Evolutionary conservation across 345 rosid genomes (phyloP).

Genomic region (Camelina laxa): DNA sequence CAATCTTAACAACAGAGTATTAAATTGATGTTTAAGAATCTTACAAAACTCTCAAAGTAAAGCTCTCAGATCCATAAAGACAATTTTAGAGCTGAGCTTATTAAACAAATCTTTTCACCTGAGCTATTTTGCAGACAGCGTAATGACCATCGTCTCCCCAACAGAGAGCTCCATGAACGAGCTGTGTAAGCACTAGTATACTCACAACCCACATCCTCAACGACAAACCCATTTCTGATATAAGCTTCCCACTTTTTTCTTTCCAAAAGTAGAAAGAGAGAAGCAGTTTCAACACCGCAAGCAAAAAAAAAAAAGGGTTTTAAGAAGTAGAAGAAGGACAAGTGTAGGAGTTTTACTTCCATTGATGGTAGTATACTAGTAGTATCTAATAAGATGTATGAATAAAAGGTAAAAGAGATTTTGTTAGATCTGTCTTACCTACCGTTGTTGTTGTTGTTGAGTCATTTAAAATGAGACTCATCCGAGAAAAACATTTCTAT

Average conservation of each 20-base stretch:
- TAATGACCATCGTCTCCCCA: slow-evolving; percentile 94
- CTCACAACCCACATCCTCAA: slow-evolving; percentile 51
- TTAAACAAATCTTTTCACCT: slow-evolving; percentile 48
- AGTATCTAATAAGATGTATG: no score
- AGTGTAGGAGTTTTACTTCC: slow-evolving; percentile 1
- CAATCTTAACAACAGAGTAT: neutral
- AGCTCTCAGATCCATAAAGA: slow-evolving; percentile 3
- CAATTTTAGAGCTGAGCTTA: neutral
- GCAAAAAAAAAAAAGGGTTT: neutral
- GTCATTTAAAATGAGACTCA: neutral
- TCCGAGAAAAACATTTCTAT: neutral
- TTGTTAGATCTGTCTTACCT: no score
- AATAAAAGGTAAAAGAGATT: no score
- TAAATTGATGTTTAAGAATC: neutral
- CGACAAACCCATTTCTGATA: slow-evolving; percentile 40
- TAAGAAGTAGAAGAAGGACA: neutral
- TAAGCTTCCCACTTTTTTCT: neutral
- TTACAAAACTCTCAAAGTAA: neutral
- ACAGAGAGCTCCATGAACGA: slow-evolving; percentile 57
- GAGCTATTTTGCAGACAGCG: slow-evolving; percentile 80
- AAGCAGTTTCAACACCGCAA: neutral
- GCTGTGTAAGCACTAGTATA: slow-evolving; percentile 55
- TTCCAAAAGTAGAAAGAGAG: neutral
- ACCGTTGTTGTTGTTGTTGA: neutral
- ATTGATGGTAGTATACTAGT: neutral